Percentiles rank a stretch among this genome's conserved stretches.
Conservation (phyloP, 2,329 filamentous ascomycete species). For the Hypomyces perniciosus region DNA sequence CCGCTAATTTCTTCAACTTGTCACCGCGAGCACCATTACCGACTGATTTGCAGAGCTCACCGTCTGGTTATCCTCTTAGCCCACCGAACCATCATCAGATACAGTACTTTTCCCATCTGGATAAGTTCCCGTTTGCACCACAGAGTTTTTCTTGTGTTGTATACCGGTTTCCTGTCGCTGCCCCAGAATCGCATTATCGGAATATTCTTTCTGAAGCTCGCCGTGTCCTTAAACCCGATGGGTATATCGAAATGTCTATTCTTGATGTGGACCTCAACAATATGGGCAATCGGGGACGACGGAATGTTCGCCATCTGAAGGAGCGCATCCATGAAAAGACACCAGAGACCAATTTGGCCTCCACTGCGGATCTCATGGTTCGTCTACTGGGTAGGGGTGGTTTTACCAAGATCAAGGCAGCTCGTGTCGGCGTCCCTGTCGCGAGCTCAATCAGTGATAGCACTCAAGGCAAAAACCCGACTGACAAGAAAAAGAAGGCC, state of each 20-base stretch:
- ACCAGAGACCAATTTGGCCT: constrained; percentile 54
- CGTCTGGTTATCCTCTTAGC: constrained; percentile 46
- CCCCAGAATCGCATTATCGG: constrained; percentile 61
- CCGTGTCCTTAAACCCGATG: constrained; percentile 70
- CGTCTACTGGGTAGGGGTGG: constrained; percentile 62
- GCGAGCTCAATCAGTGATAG: constrained; percentile 41
- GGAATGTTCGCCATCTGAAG: constrained; percentile 64
- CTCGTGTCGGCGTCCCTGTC: constrained; percentile 71
- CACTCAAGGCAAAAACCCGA: constrained; percentile 13
- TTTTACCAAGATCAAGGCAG: constrained; percentile 67
- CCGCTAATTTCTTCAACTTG: constrained; percentile 70
- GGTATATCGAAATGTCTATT: constrained; percentile 72
- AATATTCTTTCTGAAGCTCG: constrained; percentile 69
- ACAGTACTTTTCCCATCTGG: constrained; percentile 55
- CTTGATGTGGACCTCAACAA: constrained; percentile 77
- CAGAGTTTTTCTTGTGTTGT: constrained; percentile 73
- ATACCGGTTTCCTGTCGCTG: constrained; percentile 67
- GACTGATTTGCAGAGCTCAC: constrained; percentile 35
- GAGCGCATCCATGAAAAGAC: constrained; percentile 59
- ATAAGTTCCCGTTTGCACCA: constrained; percentile 67
- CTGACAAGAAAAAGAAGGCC: constrained; percentile 29
- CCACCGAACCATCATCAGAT: constrained; percentile 72
- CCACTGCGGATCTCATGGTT: constrained; percentile 56
- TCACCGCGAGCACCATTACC: constrained; percentile 51
- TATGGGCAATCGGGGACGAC: constrained; percentile 67